Percentiles rank a stretch among this genome's conserved stretches.
phyloP scores from a whole-genome alignment of 139 green algal genomes.

The Chlorella sp. region DNA sequence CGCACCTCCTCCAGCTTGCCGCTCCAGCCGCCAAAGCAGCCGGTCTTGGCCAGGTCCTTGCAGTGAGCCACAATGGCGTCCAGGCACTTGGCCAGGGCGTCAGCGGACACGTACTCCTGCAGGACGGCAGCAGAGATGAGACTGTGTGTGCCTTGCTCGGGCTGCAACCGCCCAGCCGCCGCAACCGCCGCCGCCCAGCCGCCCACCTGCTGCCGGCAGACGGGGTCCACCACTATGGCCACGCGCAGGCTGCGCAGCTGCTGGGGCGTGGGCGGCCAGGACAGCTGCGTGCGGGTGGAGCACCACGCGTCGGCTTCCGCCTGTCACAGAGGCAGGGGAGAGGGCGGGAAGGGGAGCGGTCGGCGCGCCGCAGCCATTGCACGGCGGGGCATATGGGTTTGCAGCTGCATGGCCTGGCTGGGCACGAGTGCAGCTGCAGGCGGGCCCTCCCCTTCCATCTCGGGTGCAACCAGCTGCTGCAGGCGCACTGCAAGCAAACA shows the following conservation, averaged over 20 bases:
- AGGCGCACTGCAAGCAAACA: no score
- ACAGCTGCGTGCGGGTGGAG: neutral
- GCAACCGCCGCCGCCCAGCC: neutral
- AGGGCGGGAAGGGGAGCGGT: neutral
- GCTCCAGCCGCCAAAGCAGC: slow-evolving; percentile 34
- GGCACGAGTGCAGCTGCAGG: no score
- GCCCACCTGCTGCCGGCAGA: slow-evolving; percentile 7
- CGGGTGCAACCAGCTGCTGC: no score
- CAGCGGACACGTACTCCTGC: neutral
- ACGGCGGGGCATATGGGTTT: no score
- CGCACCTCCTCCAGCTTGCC: neutral
- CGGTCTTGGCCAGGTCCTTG: slow-evolving; percentile 15
- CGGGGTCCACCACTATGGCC: slow-evolving; percentile 9
- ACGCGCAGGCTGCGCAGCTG: slow-evolving; percentile 19
- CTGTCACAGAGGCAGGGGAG: neutral
- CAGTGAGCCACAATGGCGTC: slow-evolving; percentile 15
- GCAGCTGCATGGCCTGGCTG: no score
- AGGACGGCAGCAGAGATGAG: neutral
- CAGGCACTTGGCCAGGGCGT: slow-evolving; percentile 1
- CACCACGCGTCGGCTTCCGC: slow-evolving; percentile 24
- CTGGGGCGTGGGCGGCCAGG: neutral
- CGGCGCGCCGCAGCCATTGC: neutral
- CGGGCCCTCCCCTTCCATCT: no score
- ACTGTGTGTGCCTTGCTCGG: no score
- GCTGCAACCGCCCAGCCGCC: neutral